phyloP scores from a whole-genome alignment of 2,329 filamentous ascomycete species.

The Pseudocercospora eumusae region DNA sequence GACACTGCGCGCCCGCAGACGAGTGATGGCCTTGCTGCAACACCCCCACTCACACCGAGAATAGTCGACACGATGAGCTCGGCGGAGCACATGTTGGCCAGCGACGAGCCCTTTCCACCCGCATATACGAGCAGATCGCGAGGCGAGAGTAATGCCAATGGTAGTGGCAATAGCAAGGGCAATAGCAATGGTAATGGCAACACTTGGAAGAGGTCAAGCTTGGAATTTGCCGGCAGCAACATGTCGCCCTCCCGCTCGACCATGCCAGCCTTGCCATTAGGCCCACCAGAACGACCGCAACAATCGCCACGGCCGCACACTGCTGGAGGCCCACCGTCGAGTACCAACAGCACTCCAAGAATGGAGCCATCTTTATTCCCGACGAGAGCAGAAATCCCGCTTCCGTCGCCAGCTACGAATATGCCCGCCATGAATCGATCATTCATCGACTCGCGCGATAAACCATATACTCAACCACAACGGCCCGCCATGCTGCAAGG shows the following conservation, averaged over 20 bases:
- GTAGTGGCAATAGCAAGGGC: too few species aligned
- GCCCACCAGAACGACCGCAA: background rate
- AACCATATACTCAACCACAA: constrained; percentile 32
- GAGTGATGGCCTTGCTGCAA: constrained; percentile 31
- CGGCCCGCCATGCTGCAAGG: constrained; percentile 22
- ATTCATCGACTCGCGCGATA: constrained; percentile 39
- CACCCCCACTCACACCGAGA: constrained; percentile 41
- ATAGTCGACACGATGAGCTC: constrained; percentile 5
- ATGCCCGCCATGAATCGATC: constrained; percentile 21
- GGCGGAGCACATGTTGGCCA: constrained; percentile 7
- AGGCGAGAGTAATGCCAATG: constrained; percentile 22
- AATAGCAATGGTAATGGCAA: too few species aligned
- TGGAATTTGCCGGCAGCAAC: constrained; percentile 21
- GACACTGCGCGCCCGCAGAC: constrained; percentile 27
- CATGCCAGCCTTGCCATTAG: background rate
- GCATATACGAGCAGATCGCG: constrained; percentile 10
- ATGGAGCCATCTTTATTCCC: constrained; percentile 35
- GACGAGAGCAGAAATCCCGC: constrained; percentile 15
- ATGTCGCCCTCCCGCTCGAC: constrained; percentile 18
- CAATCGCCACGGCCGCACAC: constrained; percentile 22
- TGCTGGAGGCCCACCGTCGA: constrained; percentile 17
- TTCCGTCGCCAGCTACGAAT: constrained; percentile 13
- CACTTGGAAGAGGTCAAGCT: constrained; percentile 28
- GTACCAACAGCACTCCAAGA: constrained; percentile 15
- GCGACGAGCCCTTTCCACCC: background rate